Evolutionary conservation across 2,329 filamentous ascomycete genomes (phyloP).

Genomic region (Trichoderma cornu-damae): DNA sequence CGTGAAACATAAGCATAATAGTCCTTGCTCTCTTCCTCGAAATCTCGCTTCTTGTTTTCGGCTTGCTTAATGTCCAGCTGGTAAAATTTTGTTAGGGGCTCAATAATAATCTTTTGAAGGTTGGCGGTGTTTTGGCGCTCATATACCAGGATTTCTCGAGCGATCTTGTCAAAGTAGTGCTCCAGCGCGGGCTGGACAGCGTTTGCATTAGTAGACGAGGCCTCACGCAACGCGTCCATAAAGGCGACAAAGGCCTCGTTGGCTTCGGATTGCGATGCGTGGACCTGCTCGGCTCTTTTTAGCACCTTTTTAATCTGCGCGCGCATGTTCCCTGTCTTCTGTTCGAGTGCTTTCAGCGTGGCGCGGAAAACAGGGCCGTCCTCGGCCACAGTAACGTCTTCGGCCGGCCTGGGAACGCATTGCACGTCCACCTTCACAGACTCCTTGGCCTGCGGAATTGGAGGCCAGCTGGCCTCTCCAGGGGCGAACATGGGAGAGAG

Average conservation of each 20-base stretch:
- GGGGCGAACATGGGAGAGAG: constrained; percentile 45
- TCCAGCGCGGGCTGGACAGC: constrained; percentile 96
- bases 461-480: constrained; percentile 33
- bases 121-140: constrained; percentile 79
- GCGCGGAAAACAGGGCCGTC: constrained; percentile 94
- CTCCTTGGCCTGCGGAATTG: constrained; percentile 35
- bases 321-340: constrained; percentile 93
- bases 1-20: constrained; percentile 94
- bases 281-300: constrained; percentile 85
- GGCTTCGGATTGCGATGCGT: constrained; percentile 71
- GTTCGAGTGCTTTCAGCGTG: constrained; percentile 92
- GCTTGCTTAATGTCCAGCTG: constrained; percentile 96
- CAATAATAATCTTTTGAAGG: constrained; percentile 88
- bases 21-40: constrained; percentile 97
- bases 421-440: constrained; percentile 80
- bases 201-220: constrained; percentile 85
- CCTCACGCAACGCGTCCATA: constrained; percentile 79
- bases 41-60: constrained; percentile 93
- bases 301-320: constrained; percentile 93
- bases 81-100: constrained; percentile 87
- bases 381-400: constrained; percentile 79
- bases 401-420: constrained; percentile 69
- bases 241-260: constrained; percentile 83
- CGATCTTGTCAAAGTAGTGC: constrained; percentile 97
- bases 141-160: constrained; percentile 80